Base-by-base conservation (phyloP, 192 early-diverging fungal species). In the Dissophora globulifera region DNA sequence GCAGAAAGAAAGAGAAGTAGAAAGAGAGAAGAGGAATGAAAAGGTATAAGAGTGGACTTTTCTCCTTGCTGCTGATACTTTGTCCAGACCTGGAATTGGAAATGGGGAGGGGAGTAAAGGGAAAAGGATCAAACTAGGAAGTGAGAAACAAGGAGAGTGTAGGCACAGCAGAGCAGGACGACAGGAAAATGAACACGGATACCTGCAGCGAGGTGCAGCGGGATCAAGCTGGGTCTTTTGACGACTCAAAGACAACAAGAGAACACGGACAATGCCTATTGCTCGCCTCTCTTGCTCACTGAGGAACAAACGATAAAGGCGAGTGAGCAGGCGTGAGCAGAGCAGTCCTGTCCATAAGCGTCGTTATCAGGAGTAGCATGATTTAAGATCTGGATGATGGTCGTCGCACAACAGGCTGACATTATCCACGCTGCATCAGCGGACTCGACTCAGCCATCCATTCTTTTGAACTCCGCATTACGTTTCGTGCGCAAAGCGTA, bases 101-200 rank as follows among this genome's bases (percentile, higher is more conserved):
- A 25, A 7, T 12, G 41, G n/a, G 19, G 47, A 19, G 27, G 3
- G 55, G 33, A 43, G n/a, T 9, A 41, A 31, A 6, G 10, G 43
- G 3, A 26, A 25, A 42, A 38, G 26, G 49, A 51, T 65, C 51
- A 54, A 54, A 54, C 57, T 30, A 45, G 29, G 52, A 45, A 27
- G 52, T 32, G 42, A 65, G 62, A 56, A 26, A 54, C 42, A 55
- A 55, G 50, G 51, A 65, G 62, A 52, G 62, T 31, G 33, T 27
- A 31, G 45, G 29, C n/a, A 43, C 29, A 41, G 47, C 31, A 43
- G 43, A 43, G 15, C 35, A 38, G 7, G 35, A 35, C 26, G 26
- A 50, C 22, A 62, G 31, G 27, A 49, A 32, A n/a, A n/a, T n/a
- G n/a, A n/a, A n/a, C n/a, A n/a, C n/a, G n/a, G n/a, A n/a, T n/a